Percentiles rank a stretch among this genome's conserved stretches.
Conservation (phyloP, 768 basidiomycete genomes). For the Hypholoma fasciculare region DNA sequence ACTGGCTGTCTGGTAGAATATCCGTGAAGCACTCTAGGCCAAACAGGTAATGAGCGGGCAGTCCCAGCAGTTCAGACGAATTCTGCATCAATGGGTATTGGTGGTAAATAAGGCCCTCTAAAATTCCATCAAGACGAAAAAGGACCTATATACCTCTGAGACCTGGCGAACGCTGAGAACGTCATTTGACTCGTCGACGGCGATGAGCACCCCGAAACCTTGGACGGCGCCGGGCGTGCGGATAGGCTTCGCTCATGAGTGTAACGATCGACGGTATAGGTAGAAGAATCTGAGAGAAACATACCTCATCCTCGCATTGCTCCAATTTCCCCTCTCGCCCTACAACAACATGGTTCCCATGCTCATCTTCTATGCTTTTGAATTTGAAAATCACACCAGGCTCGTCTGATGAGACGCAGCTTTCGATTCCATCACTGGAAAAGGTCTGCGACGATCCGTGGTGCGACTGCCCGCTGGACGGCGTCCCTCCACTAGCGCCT, state of each 20-base stretch:
- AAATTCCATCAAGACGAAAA: background rate
- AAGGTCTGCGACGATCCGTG: constrained; percentile 6
- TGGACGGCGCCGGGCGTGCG: constrained; percentile 81
- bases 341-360: constrained; percentile 70
- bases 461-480: constrained; percentile 13
- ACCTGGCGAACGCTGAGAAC: constrained; percentile 69
- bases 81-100: constrained; percentile 45
- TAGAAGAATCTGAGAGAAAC: background rate
- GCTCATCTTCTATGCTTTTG: constrained; percentile 57
- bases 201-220: constrained; percentile 80
- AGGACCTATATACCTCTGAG: constrained; percentile 57
- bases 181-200: constrained; percentile 60
- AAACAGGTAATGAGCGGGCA: constrained; percentile 72
- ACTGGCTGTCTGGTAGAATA: constrained; percentile 64
- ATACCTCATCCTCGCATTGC: constrained; percentile 77
- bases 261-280: background rate
- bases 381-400: constrained; percentile 61
- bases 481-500: constrained; percentile 7
- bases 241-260: constrained; percentile 54
- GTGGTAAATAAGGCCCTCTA: constrained; percentile 3
- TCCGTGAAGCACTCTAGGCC: constrained; percentile 72
- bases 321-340: constrained; percentile 67
- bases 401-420: constrained; percentile 22
- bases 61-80: constrained; percentile 69
- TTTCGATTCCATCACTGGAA: constrained; percentile 8